Evolutionary conservation across 2,329 filamentous ascomycete species (phyloP).

Genomic region (Erysiphe neolycopersici): DNA sequence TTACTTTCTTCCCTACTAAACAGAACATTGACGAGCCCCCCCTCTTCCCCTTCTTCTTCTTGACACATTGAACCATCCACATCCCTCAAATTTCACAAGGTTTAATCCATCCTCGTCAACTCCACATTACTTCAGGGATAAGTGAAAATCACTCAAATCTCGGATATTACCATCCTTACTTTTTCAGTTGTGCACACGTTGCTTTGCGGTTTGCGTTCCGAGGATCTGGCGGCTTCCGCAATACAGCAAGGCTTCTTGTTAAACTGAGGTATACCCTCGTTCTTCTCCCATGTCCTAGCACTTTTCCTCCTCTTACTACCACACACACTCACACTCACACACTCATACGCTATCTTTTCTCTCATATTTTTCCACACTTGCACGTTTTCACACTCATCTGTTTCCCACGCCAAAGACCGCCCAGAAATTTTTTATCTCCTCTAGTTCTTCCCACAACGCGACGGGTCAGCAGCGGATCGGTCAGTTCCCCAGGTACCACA

Average conservation of each 20-base stretch:
- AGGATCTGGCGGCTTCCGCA: conserved; percentile 8
- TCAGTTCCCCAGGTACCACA: conserved; percentile 9
- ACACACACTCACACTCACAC: conserved; percentile 13
- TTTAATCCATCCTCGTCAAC: conserved; percentile 8
- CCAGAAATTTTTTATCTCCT: conserved; percentile 1
- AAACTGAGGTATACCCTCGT: conserved; percentile 13
- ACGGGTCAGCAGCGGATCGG: conserved; percentile 8
- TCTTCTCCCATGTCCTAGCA: conserved; percentile 10
- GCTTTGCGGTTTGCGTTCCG: conserved; percentile 6
- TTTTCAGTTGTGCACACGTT: conserved; percentile 2
- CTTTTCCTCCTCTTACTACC: conserved; percentile 5
- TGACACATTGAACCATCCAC: conserved; percentile 7
- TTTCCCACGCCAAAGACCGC: not conserved
- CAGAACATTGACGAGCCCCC: not conserved
- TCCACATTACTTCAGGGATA: conserved; percentile 10
- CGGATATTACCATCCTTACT: conserved; percentile 12
- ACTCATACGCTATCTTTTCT: not conserved
- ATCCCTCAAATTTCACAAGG: conserved; percentile 6
- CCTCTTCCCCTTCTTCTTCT: not conserved
- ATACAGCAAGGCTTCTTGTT: conserved; percentile 12
- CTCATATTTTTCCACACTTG: no score
- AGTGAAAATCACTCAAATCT: conserved; percentile 9
- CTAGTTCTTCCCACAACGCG: conserved; percentile 5
- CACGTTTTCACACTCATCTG: conserved; percentile 1
- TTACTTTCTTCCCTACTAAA: not conserved